phyloP scores from a whole-genome alignment of 805 yeast genomes.

The Candida nemodendra region DNA sequence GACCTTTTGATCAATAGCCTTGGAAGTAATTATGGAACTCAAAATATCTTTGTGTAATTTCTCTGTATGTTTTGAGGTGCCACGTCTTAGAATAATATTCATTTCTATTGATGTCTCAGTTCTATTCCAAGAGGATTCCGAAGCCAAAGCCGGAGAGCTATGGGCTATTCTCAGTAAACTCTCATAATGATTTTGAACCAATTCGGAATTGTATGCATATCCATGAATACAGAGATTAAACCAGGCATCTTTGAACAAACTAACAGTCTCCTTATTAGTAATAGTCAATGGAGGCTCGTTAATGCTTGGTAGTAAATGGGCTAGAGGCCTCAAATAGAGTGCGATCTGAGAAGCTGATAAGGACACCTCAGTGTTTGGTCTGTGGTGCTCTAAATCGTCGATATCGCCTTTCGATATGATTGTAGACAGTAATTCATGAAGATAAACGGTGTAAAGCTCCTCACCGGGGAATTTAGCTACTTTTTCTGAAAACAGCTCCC shows the following conservation, averaged over 20 bases:
- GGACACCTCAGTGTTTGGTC: slow-evolving; percentile 71
- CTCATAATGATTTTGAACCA: slow-evolving; percentile 44
- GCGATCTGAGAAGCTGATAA: slow-evolving; percentile 70
- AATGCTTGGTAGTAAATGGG: slow-evolving; percentile 64
- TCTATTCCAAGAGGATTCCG: slow-evolving; percentile 74
- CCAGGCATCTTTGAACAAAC: slow-evolving; percentile 86
- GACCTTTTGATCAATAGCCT: slow-evolving; percentile 42
- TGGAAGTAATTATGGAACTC: slow-evolving; percentile 47
- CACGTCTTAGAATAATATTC: slow-evolving; percentile 86
- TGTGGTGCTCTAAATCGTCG: slow-evolving; percentile 67
- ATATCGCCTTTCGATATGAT: slow-evolving; percentile 81
- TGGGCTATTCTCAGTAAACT: slow-evolving; percentile 73
- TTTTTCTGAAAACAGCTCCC: slow-evolving; percentile 41
- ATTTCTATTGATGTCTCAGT: slow-evolving; percentile 90
- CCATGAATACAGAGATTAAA: slow-evolving; percentile 93
- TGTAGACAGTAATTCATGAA: slow-evolving; percentile 63
- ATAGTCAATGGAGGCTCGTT: slow-evolving; percentile 43
- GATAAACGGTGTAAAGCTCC: slow-evolving; percentile 53
- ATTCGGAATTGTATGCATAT: slow-evolving; percentile 57
- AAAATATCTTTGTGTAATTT: slow-evolving; percentile 69
- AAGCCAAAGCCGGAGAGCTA: slow-evolving; percentile 83
- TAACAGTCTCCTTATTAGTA: slow-evolving; percentile 49
- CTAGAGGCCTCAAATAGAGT: slow-evolving; percentile 67
- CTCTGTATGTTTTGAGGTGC: slow-evolving; percentile 78
- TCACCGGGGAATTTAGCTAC: slow-evolving; percentile 34